phyloP scores from a whole-genome alignment of 2,329 filamentous ascomycete species.

The Nannizzia gypsea region DNA sequence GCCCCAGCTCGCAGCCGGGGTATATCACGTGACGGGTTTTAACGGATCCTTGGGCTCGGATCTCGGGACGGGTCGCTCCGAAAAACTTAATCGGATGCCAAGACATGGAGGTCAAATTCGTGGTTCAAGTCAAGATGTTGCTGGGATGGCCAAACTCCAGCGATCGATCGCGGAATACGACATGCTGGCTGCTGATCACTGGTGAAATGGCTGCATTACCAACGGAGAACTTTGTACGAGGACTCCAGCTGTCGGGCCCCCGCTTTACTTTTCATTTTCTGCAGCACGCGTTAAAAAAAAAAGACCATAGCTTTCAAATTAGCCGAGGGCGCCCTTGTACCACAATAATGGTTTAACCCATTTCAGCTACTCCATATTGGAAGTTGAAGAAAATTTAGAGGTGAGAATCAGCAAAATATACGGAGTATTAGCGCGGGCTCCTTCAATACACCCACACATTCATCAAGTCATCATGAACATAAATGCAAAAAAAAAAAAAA shows the following conservation, averaged over 20 bases:
- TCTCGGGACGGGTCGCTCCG: conserved; percentile 1
- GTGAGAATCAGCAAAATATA: too few species aligned
- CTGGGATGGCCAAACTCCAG: neutral
- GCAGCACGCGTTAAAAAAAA: neutral
- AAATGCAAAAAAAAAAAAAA: neutral
- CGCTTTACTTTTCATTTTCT: neutral
- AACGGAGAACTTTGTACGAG: neutral
- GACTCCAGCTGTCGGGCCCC: neutral
- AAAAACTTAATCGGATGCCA: neutral
- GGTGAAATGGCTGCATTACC: neutral
- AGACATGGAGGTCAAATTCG: neutral
- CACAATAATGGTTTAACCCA: too few species aligned
- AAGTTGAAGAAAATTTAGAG: too few species aligned
- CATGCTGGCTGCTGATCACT: neutral
- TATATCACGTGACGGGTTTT: neutral
- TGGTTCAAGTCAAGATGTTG: neutral
- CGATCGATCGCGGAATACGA: neutral
- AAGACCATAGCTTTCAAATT: neutral
- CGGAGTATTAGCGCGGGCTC: neutral
- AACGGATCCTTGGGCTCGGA: neutral
- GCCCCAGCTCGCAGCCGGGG: neutral
- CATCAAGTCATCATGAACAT: conserved; percentile 5
- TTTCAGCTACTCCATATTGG: too few species aligned
- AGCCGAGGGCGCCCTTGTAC: neutral
- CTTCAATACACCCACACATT: conserved; percentile 1